phyloP scores from a whole-genome alignment of 2,329 filamentous ascomycete genomes.

The Aspergillus japonicus region DNA sequence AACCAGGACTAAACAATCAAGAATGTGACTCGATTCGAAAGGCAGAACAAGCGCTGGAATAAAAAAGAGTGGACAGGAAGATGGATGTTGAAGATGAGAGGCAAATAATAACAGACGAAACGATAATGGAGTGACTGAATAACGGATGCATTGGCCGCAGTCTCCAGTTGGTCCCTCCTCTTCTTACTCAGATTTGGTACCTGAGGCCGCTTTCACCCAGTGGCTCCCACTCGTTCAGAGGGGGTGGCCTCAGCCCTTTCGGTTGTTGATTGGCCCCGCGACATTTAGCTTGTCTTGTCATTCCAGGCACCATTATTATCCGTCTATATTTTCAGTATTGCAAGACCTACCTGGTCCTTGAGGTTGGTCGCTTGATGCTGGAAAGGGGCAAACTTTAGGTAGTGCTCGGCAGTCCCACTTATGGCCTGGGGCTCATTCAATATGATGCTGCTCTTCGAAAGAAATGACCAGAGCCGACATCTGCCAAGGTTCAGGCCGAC shows the following conservation, averaged over 20 bases:
- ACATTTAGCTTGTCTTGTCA: conserved; percentile 7
- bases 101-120: background rate
- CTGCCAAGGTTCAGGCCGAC: background rate
- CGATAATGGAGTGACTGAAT: conserved; percentile 1
- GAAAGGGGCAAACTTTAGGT: background rate
- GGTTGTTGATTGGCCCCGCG: background rate
- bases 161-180: conserved; percentile 5
- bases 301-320: conserved; percentile 5
- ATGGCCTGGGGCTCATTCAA: background rate
- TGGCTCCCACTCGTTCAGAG: background rate
- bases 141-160: background rate
- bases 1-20: background rate
- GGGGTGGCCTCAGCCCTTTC: background rate
- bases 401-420: background rate
- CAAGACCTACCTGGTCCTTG: background rate
- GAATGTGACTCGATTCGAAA: background rate
- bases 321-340: too few relatives aligned
- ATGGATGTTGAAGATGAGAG: background rate
- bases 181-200: conserved; percentile 3
- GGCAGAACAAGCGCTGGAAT: background rate
- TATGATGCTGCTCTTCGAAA: background rate
- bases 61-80: background rate
- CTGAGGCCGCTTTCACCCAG: background rate
- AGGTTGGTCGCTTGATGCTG: background rate
- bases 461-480: background rate